Conservation (phyloP, 306 rosid species). For the Cucumis melo region DNA sequence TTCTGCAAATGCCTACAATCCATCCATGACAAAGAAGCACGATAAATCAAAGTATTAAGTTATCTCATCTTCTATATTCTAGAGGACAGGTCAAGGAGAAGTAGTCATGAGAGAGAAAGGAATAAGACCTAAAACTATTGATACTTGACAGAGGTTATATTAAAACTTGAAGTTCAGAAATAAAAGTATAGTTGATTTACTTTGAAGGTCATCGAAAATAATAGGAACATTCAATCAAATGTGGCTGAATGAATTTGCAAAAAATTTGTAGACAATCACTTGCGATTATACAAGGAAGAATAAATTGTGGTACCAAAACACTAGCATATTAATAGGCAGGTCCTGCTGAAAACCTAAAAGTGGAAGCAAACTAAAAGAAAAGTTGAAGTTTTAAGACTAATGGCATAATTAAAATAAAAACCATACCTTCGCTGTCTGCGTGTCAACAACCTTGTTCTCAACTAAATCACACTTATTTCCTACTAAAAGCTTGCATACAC, state of each 20-base stretch:
- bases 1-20: conserved; percentile 79
- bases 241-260: not conserved
- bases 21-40: conserved; percentile 3
- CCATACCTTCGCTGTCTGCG: conserved; percentile 69
- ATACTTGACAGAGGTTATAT: not conserved
- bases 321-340: not conserved
- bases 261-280: not conserved
- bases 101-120: not conserved
- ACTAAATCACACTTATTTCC: conserved; percentile 85
- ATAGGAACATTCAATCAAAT: not conserved
- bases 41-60: not conserved
- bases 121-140: not conserved
- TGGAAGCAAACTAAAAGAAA: not conserved
- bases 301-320: not conserved
- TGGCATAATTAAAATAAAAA: not conserved
- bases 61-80: not conserved
- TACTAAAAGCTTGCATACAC: conserved; percentile 87
- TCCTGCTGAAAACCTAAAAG: not conserved
- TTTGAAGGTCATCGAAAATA: not conserved
- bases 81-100: not conserved
- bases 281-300: not conserved
- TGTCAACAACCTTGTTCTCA: conserved; percentile 81
- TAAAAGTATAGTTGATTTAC: not conserved
- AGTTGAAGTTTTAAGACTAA: not conserved
- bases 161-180: not conserved